phyloP scores from a whole-genome alignment of 108 stramenopile species.

The Nannochloropsis granulata region DNA sequence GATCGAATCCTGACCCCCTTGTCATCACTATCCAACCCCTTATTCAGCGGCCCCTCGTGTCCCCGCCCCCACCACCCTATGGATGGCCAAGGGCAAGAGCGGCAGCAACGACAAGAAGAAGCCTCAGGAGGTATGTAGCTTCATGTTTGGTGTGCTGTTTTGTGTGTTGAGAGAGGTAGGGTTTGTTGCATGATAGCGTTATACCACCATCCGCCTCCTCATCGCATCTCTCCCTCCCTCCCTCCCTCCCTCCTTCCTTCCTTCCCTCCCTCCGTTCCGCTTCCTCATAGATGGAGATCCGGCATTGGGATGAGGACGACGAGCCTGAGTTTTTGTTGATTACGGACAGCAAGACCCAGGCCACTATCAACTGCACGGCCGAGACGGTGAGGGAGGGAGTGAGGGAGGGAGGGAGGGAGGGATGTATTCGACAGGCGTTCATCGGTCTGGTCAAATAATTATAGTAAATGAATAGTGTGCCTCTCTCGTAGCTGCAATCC shows the following conservation, averaged over 20 bases:
- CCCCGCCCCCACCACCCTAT: not conserved
- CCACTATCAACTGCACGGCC: not conserved
- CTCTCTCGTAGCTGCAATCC: too few relatives aligned
- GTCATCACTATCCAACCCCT: too few relatives aligned
- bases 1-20: too few relatives aligned
- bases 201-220: not conserved
- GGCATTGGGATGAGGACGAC: not conserved
- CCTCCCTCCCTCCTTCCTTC: not conserved
- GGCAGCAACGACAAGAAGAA: not conserved
- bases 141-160: too few relatives aligned
- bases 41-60: not conserved
- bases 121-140: not conserved
- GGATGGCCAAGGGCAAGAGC: not conserved
- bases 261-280: not conserved
- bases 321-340: not conserved
- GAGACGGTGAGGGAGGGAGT: not conserved
- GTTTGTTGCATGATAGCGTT: not conserved
- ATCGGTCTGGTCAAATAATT: too few relatives aligned
- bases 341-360: not conserved
- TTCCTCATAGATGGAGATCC: not conserved
- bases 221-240: not conserved
- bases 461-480: too few relatives aligned
- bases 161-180: too few relatives aligned
- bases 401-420: not conserved
- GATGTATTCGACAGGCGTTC: too few relatives aligned